phyloP scores from a whole-genome alignment of 352 stramenopile genomes.

The Phytopythium kandeliae region DNA sequence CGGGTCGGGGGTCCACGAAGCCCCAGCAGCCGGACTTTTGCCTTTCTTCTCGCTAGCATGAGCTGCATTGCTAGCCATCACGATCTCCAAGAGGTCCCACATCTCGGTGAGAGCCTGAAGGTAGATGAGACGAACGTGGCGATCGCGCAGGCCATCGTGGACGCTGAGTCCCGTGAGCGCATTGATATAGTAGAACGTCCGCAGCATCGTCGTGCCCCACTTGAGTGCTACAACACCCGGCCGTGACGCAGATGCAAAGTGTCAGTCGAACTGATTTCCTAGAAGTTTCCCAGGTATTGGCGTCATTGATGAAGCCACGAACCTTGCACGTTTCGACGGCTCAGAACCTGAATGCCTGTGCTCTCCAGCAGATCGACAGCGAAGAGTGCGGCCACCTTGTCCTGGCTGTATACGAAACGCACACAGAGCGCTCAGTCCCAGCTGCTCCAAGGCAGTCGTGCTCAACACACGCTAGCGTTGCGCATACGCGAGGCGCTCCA shows the following conservation, averaged over 20 bases:
- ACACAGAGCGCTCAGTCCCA: background rate
- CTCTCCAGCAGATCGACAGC: slow-evolving; percentile 67
- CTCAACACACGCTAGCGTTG: no score
- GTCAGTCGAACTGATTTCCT: background rate
- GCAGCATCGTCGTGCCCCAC: slow-evolving; percentile 75
- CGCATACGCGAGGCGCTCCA: slow-evolving; percentile 71
- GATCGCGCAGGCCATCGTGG: slow-evolving; percentile 49
- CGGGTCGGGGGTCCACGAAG: slow-evolving; percentile 35
- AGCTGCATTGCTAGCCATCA: slow-evolving; percentile 28
- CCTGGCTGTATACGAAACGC: slow-evolving; percentile 29
- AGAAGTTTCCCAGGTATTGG: no score
- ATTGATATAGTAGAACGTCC: slow-evolving; percentile 77
- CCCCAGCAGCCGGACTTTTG: slow-evolving; percentile 10
- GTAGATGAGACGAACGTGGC: slow-evolving; percentile 62
- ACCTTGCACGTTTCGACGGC: slow-evolving; percentile 73
- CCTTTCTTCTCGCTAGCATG: slow-evolving; percentile 11
- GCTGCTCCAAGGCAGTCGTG: background rate
- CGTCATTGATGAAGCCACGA: background rate
- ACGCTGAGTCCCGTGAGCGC: slow-evolving; percentile 53
- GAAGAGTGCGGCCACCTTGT: slow-evolving; percentile 66
- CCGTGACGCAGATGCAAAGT: background rate
- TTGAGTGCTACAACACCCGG: slow-evolving; percentile 41
- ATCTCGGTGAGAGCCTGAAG: slow-evolving; percentile 68
- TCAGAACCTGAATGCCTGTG: slow-evolving; percentile 69
- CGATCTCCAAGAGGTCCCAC: slow-evolving; percentile 37